Base-by-base conservation (phyloP, 2,329 filamentous ascomycete genomes). In the Exserohilum turcica region DNA sequence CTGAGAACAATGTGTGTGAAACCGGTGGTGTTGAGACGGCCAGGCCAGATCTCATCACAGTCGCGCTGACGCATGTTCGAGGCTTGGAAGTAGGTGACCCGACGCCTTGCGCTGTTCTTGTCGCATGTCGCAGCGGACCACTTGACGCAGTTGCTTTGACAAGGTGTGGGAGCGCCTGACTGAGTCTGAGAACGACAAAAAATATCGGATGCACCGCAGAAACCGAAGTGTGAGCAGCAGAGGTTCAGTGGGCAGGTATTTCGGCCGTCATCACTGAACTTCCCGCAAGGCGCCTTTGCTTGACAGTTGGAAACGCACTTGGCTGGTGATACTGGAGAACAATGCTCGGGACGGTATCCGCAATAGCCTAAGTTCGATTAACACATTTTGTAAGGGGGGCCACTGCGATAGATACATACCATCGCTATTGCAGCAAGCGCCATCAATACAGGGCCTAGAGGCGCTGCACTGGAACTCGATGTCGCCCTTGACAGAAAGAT, bases 201-300 rank as follows among this genome's bases (percentile, higher is more conserved):
- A 2, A 52, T 29, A 7, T 53, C 77, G 1, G 68, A 76, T 27
- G 54, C 52, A 10, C 72, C 74, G 7, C 77, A 79, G 48, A 66
- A 64, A 1, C 76, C 76, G 2, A 75, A 68, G 39, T 79, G 75
- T 5, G 58, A 63, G 48, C 63, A 66, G 45, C 63, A 67, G 9
- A 56, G 47, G 9, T 64, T 61, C 5, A 63, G 35, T 0, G 56
- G 55, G 19, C 60, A 64, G 48, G 7, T 31, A 37, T 4, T 37
- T 38, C 10, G 65, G n/a, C 31, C 31, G 12, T n/a, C 31, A 12
- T 32, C 31, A 13, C 31, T 67, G 48, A 70, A 67, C 18, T 71
- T 52, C 15, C 74, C 74, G 32, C 74, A 77, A 35, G 71, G 64
- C 3, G 72, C 72, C n/a, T 59, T 68, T n/a, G 74, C 72, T 57